These are phyloP conservation scores for Lentinula sp. DNA, from an alignment of 768 basidiomycete genomes.

Conservation along the genomic window DNA sequence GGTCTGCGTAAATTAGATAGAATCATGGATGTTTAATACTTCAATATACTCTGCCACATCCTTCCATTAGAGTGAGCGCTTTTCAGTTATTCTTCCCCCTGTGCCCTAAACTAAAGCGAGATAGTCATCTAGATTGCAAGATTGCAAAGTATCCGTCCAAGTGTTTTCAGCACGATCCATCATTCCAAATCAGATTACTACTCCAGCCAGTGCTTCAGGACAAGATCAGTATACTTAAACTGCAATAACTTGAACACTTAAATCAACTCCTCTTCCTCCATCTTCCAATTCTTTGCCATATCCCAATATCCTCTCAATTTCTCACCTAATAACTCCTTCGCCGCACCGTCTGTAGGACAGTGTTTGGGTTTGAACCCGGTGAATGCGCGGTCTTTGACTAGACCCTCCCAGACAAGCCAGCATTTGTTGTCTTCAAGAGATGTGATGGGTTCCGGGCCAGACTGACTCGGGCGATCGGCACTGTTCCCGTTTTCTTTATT, in stretches of 20 bases:
- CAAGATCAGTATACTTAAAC: not conserved
- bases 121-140: too few species aligned
- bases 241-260: slow-evolving; percentile 19
- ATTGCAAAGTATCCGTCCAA: too few species aligned
- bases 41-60: too few species aligned
- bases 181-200: too few species aligned
- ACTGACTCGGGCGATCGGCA: slow-evolving; percentile 13
- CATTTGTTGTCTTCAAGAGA: slow-evolving; percentile 88
- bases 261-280: slow-evolving; percentile 72
- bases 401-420: slow-evolving; percentile 90
- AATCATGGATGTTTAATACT: too few species aligned
- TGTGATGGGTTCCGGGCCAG: slow-evolving; percentile 12
- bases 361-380: slow-evolving; percentile 72
- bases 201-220: too few species aligned
- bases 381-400: slow-evolving; percentile 77
- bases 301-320: slow-evolving; percentile 93
- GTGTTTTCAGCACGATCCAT: too few species aligned
- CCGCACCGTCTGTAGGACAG: slow-evolving; percentile 79
- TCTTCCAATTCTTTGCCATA: slow-evolving; percentile 85
- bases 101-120: too few species aligned
- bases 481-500: slow-evolving; percentile 5
- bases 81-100: too few species aligned
- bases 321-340: slow-evolving; percentile 80
- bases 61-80: too few species aligned
- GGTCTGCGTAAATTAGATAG: too few species aligned